These are phyloP conservation scores for Hsuehochloa calcarea DNA, from an alignment of 176 grass and related monocot species.

Conservation along the genomic window DNA sequence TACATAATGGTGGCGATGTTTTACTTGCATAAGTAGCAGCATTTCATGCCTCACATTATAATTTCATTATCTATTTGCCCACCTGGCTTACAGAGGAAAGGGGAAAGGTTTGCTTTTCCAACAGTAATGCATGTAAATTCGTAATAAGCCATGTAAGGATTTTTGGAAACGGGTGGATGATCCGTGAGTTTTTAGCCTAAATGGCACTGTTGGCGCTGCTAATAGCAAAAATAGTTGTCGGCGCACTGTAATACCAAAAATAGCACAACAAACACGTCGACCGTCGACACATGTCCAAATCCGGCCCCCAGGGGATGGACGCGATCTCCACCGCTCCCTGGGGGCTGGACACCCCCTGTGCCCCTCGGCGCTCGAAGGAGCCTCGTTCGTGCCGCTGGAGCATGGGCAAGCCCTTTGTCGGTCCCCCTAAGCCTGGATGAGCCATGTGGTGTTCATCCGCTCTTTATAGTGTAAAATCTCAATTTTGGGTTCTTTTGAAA, in stretches of 20 bases:
- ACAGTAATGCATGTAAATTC: conserved; percentile 34
- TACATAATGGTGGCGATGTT: conserved; percentile 22
- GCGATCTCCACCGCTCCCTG: no score
- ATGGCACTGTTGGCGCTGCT: no score
- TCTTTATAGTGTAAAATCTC: no score
- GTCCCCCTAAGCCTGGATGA: no score
- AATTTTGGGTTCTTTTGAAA: no score
- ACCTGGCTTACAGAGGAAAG: neutral
- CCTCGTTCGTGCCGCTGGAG: no score
- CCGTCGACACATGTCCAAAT: no score
- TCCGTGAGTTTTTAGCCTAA: neutral
- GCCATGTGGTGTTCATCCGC: no score
- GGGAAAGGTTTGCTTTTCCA: conserved; percentile 1
- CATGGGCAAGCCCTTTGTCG: no score
- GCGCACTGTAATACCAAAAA: neutral
- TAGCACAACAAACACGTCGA: neutral
- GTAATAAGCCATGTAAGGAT: conserved; percentile 21
- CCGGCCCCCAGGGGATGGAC: no score
- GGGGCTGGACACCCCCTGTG: no score
- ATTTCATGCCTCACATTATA: neutral
- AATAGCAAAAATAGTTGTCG: neutral
- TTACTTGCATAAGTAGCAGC: conserved; percentile 24
- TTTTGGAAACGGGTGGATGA: neutral
- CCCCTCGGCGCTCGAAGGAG: no score
- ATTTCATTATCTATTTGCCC: neutral